These are phyloP conservation scores for Moesziomyces aphidis DNA, from an alignment of 1,284 basidiomycete genomes.

Conservation along the genomic window DNA sequence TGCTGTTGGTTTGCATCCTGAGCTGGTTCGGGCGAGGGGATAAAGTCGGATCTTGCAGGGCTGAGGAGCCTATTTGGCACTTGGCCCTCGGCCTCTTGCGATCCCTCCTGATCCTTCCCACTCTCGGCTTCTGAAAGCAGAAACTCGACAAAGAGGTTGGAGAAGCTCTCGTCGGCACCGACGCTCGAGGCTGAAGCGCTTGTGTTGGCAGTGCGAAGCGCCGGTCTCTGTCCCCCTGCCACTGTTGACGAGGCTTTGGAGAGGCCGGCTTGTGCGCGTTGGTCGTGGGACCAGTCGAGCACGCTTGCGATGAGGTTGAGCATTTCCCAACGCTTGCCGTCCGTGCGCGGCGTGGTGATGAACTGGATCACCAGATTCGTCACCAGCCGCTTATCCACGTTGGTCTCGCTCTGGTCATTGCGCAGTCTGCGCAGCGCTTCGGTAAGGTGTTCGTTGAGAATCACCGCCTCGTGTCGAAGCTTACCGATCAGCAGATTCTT, in stretches of 20 bases:
- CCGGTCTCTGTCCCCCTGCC: background rate
- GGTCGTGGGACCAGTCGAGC: constrained; percentile 87
- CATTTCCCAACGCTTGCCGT: constrained; percentile 97
- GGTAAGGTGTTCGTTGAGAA: constrained; percentile 96
- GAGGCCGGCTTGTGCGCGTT: constrained; percentile 89
- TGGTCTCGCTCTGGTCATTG: constrained; percentile 84
- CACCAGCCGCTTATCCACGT: constrained; percentile 90
- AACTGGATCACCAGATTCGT: constrained; percentile 95
- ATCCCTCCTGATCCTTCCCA: constrained; percentile 5
- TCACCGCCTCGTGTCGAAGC: constrained; percentile 82
- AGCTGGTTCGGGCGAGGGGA: background rate
- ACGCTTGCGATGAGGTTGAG: constrained; percentile 87
- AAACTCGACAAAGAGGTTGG: constrained; percentile 66
- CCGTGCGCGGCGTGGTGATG: constrained; percentile 86
- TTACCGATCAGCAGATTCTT: constrained; percentile 92
- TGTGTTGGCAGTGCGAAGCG: background rate
- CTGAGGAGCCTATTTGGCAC: constrained; percentile 9
- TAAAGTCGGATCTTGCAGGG: constrained; percentile 2
- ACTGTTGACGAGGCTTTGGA: constrained; percentile 68
- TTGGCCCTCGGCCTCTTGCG: background rate
- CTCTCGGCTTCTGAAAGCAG: constrained; percentile 62
- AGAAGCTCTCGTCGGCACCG: constrained; percentile 57
- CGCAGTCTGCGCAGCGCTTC: constrained; percentile 93
- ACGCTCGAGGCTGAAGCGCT: background rate
- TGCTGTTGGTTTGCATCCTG: background rate